Percentiles rank a stretch among this genome's conserved stretches.
phyloP scores from a whole-genome alignment of 768 basidiomycete genomes.

The Daedaleopsis sinensis region DNA sequence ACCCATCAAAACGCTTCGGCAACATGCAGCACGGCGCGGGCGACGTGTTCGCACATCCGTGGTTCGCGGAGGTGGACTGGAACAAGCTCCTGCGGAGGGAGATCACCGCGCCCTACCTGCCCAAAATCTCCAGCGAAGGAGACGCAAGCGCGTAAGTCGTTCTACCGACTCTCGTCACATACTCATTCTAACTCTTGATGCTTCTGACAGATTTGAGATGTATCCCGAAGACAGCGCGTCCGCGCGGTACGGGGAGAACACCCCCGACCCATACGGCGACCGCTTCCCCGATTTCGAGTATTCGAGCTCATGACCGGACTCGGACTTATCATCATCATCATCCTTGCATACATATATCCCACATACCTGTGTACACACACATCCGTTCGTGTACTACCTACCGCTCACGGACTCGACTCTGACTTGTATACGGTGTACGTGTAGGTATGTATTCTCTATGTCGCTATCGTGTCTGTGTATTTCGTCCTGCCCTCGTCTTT shows the following conservation, averaged over 20 bases:
- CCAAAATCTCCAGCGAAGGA: slow-evolving; percentile 89
- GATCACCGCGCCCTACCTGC: slow-evolving; percentile 94
- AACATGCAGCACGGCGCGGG: slow-evolving; percentile 87
- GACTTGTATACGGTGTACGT: neutral
- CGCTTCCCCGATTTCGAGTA: slow-evolving; percentile 85
- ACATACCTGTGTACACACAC: neutral
- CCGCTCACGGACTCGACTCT: neutral
- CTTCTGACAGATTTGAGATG: slow-evolving; percentile 60
- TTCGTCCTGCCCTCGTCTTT: no score
- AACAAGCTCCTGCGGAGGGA: slow-evolving; percentile 75
- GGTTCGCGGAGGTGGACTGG: slow-evolving; percentile 97
- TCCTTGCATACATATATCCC: neutral
- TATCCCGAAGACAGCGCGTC: slow-evolving; percentile 78
- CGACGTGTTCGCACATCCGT: slow-evolving; percentile 91
- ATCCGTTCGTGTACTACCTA: no score
- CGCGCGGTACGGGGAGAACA: slow-evolving; percentile 58
- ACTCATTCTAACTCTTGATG: neutral
- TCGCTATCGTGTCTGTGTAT: neutral
- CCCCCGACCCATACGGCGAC: slow-evolving; percentile 62
- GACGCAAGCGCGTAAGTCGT: slow-evolving; percentile 88
- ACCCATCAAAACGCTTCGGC: slow-evolving; percentile 87
- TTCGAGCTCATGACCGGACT: slow-evolving; percentile 34
- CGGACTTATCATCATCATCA: neutral
- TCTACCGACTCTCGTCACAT: neutral
- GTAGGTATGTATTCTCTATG: neutral